Conservation (phyloP, 2,329 filamentous ascomycete genomes). For the Akanthomyces uredinophilus region DNA sequence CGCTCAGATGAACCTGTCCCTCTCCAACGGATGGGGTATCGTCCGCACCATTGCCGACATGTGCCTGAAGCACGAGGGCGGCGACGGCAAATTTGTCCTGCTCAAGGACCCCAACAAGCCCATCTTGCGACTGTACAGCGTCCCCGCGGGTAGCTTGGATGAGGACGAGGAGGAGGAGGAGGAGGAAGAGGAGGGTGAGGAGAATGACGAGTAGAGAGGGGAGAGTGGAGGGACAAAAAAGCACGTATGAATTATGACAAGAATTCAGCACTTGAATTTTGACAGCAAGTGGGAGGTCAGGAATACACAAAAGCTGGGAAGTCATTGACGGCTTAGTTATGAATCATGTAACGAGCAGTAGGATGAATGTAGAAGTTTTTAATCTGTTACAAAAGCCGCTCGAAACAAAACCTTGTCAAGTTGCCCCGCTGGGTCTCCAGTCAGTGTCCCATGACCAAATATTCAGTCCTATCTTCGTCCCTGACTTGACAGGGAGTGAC, state of each 20-base stretch:
- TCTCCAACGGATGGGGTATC: conserved; percentile 98
- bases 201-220: conserved; percentile 27
- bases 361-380: conserved; percentile 4
- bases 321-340: conserved; percentile 8
- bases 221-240: conserved; percentile 17
- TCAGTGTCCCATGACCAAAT: neutral
- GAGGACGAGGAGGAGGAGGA: conserved; percentile 74
- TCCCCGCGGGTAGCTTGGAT: conserved; percentile 83
- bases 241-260: conserved; percentile 11
- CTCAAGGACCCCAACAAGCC: conserved; percentile 96
- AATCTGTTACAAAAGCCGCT: neutral
- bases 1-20: conserved; percentile 93
- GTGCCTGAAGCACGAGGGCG: conserved; percentile 60
- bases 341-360: conserved; percentile 2
- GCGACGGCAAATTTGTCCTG: conserved; percentile 73
- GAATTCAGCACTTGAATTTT: conserved; percentile 11
- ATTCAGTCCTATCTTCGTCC: neutral
- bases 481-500: too few species aligned
- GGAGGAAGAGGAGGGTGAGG: conserved; percentile 39
- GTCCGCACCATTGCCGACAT: conserved; percentile 97
- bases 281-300: neutral
- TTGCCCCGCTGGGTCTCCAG: neutral
- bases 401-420: neutral
- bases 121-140: conserved; percentile 86
- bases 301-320: conserved; percentile 11